These are phyloP conservation scores for Suhomyces prunicola DNA, from an alignment of 805 yeast genomes.

Conservation along the genomic window DNA sequence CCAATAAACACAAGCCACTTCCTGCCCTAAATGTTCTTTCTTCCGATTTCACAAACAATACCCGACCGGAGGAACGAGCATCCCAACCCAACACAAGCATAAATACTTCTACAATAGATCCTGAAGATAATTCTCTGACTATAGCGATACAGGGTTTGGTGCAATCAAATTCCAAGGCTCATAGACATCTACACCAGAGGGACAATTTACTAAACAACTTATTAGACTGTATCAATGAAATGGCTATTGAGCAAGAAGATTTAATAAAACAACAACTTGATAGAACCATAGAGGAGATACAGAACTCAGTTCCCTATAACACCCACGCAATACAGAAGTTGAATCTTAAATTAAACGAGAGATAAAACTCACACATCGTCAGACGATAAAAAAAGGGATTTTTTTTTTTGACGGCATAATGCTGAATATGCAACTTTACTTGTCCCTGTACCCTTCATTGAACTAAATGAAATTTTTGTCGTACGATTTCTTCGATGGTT, in stretches of 20 bases:
- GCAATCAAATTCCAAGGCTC: not conserved
- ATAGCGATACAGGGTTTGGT: not conserved
- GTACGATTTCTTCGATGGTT: not conserved
- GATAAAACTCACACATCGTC: not conserved
- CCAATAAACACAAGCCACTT: not conserved
- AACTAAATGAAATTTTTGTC: not conserved
- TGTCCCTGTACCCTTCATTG: not conserved
- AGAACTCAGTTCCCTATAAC: slow-evolving; percentile 6
- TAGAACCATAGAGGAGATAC: not conserved
- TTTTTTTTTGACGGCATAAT: not conserved
- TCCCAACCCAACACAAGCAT: not conserved
- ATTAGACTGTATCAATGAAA: slow-evolving; percentile 7
- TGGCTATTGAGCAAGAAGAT: slow-evolving; percentile 5
- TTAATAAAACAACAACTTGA: slow-evolving; percentile 1
- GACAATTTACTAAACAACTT: slow-evolving; percentile 4
- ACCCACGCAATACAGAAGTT: slow-evolving; percentile 4
- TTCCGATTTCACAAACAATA: not conserved
- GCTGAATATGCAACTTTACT: not conserved
- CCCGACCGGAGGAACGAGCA: not conserved
- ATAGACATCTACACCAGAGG: slow-evolving; percentile 1
- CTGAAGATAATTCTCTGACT: not conserved
- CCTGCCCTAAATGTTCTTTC: not conserved
- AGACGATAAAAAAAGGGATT: not conserved
- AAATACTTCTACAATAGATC: not conserved
- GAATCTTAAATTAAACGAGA: slow-evolving; percentile 1